Evolutionary conservation across 371 early-diverging fungal genomes (phyloP).

Genomic region (Mortierella sp.): DNA sequence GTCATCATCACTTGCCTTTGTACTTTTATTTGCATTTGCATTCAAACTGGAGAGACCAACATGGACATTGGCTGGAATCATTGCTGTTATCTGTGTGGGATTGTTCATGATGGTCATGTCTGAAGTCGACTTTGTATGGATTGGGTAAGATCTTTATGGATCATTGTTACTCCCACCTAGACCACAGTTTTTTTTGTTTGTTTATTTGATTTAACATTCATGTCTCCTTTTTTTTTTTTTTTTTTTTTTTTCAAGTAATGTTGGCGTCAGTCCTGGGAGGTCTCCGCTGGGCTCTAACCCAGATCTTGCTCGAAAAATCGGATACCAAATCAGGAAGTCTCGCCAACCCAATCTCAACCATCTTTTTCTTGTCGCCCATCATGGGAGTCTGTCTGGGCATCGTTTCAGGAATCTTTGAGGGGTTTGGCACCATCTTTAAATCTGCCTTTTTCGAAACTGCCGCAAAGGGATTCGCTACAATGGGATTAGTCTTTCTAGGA

Average conservation of each 20-base stretch:
- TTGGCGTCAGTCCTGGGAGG: slow-evolving; percentile 75
- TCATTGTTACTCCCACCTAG: not conserved
- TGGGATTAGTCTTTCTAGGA: slow-evolving; percentile 47
- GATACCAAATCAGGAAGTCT: slow-evolving; percentile 61
- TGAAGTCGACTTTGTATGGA: slow-evolving; percentile 79
- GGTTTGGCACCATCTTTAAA: slow-evolving; percentile 63
- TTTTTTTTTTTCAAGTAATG: slow-evolving; percentile 65
- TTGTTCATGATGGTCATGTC: slow-evolving; percentile 89
- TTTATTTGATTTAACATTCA: not conserved
- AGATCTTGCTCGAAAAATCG: slow-evolving; percentile 65
- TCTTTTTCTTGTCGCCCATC: slow-evolving; percentile 80
- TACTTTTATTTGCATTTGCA: slow-evolving; percentile 88
- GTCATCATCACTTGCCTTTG: slow-evolving; percentile 89
- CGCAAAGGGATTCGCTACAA: slow-evolving; percentile 27
- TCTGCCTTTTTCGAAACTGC: slow-evolving; percentile 36
- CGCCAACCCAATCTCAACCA: slow-evolving; percentile 81
- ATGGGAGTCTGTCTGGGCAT: slow-evolving; percentile 75
- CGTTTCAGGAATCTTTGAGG: slow-evolving; percentile 75
- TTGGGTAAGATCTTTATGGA: slow-evolving; percentile 61
- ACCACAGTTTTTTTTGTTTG: not conserved
- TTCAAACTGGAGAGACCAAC: slow-evolving; percentile 86
- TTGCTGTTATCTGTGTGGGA: slow-evolving; percentile 83
- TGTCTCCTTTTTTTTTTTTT: not conserved
- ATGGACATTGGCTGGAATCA: slow-evolving; percentile 75
- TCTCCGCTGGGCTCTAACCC: slow-evolving; percentile 76